These are phyloP conservation scores for Phytophthora syringae DNA, from an alignment of 352 stramenopile genomes.

Conservation along the genomic window DNA sequence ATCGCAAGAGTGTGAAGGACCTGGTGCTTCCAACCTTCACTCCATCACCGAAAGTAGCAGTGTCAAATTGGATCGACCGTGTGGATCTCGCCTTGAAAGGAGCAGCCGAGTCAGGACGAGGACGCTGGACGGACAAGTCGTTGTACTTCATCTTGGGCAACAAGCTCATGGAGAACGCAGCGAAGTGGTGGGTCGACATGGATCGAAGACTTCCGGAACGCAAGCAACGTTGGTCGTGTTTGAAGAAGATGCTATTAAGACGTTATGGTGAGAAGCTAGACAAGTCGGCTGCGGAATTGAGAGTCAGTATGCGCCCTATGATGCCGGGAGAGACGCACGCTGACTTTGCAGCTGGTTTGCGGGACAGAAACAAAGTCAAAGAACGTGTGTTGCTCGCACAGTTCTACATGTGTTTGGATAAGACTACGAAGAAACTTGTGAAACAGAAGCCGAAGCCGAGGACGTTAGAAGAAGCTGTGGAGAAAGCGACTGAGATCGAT, in stretches of 20 bases:
- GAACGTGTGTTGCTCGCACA: neutral
- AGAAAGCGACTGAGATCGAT: neutral
- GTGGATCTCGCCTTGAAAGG: neutral
- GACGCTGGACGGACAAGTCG: neutral
- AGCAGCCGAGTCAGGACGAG: neutral
- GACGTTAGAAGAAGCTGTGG: no score
- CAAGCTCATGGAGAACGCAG: neutral
- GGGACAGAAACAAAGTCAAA: neutral
- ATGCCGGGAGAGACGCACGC: neutral
- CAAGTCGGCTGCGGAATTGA: neutral
- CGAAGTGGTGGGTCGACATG: neutral
- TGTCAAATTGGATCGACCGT: neutral
- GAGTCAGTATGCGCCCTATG: neutral
- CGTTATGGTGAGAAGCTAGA: neutral
- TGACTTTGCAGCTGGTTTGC: no score
- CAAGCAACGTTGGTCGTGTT: neutral
- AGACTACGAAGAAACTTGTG: neutral
- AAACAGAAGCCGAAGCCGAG: no score
- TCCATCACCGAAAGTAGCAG: neutral
- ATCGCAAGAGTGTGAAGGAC: no score
- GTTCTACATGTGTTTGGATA: neutral
- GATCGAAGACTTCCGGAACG: neutral
- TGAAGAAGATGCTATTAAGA: neutral
- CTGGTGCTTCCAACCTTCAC: neutral
- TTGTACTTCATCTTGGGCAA: neutral